These are phyloP conservation scores for Mortierella sp. DNA, from an alignment of 371 early-diverging fungal genomes.

Conservation along the genomic window DNA sequence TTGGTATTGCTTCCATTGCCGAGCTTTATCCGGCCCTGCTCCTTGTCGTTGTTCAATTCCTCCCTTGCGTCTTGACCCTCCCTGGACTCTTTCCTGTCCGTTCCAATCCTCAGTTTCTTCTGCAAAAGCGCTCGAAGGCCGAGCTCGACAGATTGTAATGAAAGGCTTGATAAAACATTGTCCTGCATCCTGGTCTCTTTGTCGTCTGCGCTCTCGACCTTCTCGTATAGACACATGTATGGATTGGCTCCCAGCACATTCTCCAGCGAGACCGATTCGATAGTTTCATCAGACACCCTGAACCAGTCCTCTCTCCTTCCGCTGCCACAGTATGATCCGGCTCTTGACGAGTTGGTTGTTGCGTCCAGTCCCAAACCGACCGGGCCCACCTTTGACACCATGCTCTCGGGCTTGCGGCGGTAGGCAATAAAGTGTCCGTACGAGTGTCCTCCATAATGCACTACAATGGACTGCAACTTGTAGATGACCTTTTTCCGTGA, in stretches of 20 bases:
- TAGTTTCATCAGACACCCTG: slow-evolving; percentile 91
- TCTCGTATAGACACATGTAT: slow-evolving; percentile 94
- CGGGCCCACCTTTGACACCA: slow-evolving; percentile 51
- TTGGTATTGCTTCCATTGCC: background rate
- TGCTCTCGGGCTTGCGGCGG: slow-evolving; percentile 73
- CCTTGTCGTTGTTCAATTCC: background rate
- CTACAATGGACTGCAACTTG: slow-evolving; percentile 85
- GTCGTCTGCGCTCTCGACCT: slow-evolving; percentile 40
- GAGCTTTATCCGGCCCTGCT: background rate
- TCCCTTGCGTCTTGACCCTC: slow-evolving; percentile 5
- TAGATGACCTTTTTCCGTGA: slow-evolving; percentile 62
- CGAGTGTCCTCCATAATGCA: slow-evolving; percentile 92
- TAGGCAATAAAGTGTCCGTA: slow-evolving; percentile 96
- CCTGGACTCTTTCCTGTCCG: background rate
- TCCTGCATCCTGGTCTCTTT: background rate
- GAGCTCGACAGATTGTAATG: slow-evolving; percentile 45
- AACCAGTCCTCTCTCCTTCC: slow-evolving; percentile 76
- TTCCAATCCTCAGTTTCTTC: slow-evolving; percentile 10
- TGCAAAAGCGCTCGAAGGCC: slow-evolving; percentile 23
- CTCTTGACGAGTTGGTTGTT: slow-evolving; percentile 35
- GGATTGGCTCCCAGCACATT: slow-evolving; percentile 83
- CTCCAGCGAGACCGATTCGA: slow-evolving; percentile 80
- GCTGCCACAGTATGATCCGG: slow-evolving; percentile 62
- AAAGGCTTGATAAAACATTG: slow-evolving; percentile 19
- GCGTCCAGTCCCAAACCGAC: slow-evolving; percentile 42